phyloP scores from a whole-genome alignment of 225 moss, liverwort and hornwort species.

The Pseudisothecium myosuroides region DNA sequence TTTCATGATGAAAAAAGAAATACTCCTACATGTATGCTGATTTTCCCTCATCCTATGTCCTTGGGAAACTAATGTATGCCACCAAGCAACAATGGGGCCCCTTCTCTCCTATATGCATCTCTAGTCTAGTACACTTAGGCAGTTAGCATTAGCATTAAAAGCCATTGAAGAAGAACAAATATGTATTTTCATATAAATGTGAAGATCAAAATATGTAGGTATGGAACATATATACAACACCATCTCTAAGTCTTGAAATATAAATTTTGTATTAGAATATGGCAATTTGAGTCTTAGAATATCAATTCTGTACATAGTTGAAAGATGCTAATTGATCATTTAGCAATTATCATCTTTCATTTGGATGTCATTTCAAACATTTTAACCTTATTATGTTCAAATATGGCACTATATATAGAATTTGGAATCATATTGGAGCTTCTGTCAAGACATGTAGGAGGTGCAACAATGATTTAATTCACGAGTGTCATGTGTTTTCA shows the following conservation, averaged over 20 bases:
- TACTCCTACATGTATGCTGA: too few species aligned
- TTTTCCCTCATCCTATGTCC: too few species aligned
- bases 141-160: neutral
- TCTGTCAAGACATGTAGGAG: too few species aligned
- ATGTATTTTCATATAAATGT: neutral
- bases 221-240: neutral
- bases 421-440: neutral
- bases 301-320: too few species aligned
- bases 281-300: too few species aligned
- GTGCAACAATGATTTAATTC: neutral
- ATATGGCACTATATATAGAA: neutral
- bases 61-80: too few species aligned
- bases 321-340: too few species aligned
- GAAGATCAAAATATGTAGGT: neutral
- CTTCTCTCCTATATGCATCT: too few species aligned
- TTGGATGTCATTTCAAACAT: neutral
- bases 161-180: neutral
- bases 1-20: too few species aligned
- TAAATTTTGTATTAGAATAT: neutral
- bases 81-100: too few species aligned
- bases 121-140: too few species aligned
- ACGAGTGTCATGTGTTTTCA: neutral
- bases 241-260: neutral
- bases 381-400: neutral
- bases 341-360: neutral